Evolutionary conservation across 179 eudicot genomes (phyloP).

Genomic region (Beta lomatogona): DNA sequence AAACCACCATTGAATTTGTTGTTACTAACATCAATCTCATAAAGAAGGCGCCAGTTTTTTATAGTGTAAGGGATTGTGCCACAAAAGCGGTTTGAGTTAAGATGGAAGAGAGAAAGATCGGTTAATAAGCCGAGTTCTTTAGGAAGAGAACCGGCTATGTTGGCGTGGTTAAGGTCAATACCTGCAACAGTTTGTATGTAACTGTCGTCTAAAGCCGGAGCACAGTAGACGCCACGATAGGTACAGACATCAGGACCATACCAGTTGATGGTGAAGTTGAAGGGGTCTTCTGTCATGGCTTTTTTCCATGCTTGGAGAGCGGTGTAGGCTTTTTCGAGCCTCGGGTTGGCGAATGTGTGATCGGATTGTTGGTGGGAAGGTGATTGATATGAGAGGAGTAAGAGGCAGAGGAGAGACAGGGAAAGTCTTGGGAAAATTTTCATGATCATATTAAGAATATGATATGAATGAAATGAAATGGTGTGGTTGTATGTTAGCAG

Average conservation of each 20-base stretch:
- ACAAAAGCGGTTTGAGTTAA: constrained; percentile 49
- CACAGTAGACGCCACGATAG: constrained; percentile 57
- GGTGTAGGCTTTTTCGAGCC: constrained; percentile 43
- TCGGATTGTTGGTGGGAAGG: constrained; percentile 27
- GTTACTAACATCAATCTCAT: constrained; percentile 58
- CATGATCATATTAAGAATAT: constrained; percentile 2
- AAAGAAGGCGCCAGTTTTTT: constrained; percentile 24
- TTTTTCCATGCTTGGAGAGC: constrained; percentile 60
- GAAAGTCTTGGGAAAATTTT: neutral
- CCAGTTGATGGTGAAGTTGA: constrained; percentile 47
- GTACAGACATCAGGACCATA: constrained; percentile 42
- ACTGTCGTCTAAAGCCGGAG: constrained; percentile 44
- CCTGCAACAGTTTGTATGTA: constrained; percentile 48
- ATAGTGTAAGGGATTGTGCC: constrained; percentile 36
- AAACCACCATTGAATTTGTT: constrained; percentile 42
- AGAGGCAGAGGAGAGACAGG: constrained; percentile 19
- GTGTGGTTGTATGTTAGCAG: neutral
- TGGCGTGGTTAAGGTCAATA: constrained; percentile 57
- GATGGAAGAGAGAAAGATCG: constrained; percentile 54
- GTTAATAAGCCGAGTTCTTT: constrained; percentile 45
- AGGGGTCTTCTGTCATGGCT: constrained; percentile 52
- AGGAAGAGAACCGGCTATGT: constrained; percentile 44
- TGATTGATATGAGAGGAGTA: constrained; percentile 24
- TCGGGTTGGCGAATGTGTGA: constrained; percentile 32
- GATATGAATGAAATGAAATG: neutral